Conservation (phyloP, 108 stramenopile species). For the Cyclostephanos invisitatus region DNA sequence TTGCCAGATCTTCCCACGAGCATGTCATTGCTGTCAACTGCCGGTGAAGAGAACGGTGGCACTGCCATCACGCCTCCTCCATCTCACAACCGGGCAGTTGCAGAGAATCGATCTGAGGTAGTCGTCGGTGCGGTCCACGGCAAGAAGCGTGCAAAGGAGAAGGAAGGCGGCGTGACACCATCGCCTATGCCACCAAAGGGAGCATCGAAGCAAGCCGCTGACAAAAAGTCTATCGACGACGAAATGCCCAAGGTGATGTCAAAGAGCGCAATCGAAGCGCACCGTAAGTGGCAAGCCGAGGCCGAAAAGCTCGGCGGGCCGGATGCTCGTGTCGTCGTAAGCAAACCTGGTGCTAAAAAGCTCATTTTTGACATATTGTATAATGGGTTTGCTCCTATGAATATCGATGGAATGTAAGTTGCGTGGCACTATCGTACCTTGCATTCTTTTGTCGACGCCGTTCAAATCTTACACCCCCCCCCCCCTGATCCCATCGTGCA, state of each 20-base stretch:
- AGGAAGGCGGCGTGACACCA: constrained; percentile 35
- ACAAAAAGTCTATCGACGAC: not conserved
- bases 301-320: constrained; percentile 68
- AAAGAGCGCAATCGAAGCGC: constrained; percentile 48
- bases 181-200: constrained; percentile 32
- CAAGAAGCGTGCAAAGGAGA: constrained; percentile 1
- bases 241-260: constrained; percentile 9
- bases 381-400: constrained; percentile 77
- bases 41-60: constrained; percentile 8
- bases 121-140: constrained; percentile 27
- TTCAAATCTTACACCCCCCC: not conserved
- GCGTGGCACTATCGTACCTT: not conserved
- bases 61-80: constrained; percentile 56
- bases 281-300: constrained; percentile 72
- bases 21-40: constrained; percentile 27
- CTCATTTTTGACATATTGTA: constrained; percentile 66
- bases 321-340: constrained; percentile 65
- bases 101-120: constrained; percentile 28
- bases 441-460: not conserved
- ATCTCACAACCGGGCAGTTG: constrained; percentile 18
- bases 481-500: not conserved
- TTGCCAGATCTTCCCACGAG: constrained; percentile 54
- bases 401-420: constrained; percentile 74
- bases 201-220: constrained; percentile 7
- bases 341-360: constrained; percentile 72